Percentiles rank a stretch among this genome's conserved stretches.
Conservation (phyloP, 2,329 filamentous ascomycete genomes). For the Colletotrichum musae region DNA sequence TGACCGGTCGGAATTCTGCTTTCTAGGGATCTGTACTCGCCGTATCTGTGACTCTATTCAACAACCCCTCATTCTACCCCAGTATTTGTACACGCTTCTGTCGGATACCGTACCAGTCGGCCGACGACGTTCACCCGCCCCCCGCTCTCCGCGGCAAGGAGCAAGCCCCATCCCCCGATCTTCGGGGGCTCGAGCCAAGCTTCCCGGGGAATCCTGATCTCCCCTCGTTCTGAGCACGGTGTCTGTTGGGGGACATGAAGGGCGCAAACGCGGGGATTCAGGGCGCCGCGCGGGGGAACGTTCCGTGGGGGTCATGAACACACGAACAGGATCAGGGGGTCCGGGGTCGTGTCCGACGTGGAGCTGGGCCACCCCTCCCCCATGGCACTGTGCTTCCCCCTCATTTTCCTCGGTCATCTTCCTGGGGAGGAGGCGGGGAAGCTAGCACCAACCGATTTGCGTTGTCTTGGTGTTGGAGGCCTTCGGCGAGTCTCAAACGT, state of each 20-base stretch:
- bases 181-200: background rate
- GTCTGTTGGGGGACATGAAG: too few relatives aligned
- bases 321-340: background rate
- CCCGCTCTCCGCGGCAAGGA: background rate
- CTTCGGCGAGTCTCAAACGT: background rate
- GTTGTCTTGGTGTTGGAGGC: constrained; percentile 24
- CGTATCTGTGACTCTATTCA: background rate
- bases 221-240: background rate
- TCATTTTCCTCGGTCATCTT: constrained; percentile 33
- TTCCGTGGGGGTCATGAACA: constrained; percentile 10
- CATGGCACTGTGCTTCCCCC: constrained; percentile 9
- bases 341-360: constrained; percentile 22
- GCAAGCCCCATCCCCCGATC: constrained; percentile 6
- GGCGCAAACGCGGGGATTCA: background rate
- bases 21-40: background rate
- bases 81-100: constrained; percentile 23
- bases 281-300: background rate
- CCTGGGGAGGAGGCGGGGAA: constrained; percentile 22
- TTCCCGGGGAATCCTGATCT: constrained; percentile 8
- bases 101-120: background rate
- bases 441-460: background rate
- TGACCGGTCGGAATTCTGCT: background rate
- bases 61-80: constrained; percentile 3
- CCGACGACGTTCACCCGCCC: background rate
- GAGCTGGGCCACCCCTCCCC: background rate